phyloP scores from a whole-genome alignment of 2,329 filamentous ascomycete genomes.

The Metarhizium sp. region DNA sequence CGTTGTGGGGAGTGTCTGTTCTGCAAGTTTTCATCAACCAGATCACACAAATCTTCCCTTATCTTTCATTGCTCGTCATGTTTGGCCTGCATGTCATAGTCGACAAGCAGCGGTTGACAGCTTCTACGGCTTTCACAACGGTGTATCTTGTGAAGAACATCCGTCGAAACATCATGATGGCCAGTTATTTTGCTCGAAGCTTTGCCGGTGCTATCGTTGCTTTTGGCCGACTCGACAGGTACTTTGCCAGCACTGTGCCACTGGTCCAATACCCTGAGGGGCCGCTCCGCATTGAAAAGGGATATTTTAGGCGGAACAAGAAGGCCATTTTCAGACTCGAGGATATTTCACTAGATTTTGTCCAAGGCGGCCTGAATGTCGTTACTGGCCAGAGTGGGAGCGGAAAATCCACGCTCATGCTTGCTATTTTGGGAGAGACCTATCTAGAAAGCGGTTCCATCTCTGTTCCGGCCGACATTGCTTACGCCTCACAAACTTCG shows the following conservation, averaged over 20 bases:
- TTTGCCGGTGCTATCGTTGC: conserved; percentile 30
- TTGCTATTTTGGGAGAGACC: conserved; percentile 46
- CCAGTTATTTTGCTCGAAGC: conserved; percentile 30
- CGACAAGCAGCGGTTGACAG: conserved; percentile 37
- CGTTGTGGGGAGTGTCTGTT: conserved; percentile 43
- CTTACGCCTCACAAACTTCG: conserved; percentile 46
- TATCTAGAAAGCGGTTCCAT: conserved; percentile 37
- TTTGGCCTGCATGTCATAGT: conserved; percentile 42
- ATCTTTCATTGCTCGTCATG: conserved; percentile 42
- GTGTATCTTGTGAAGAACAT: conserved; percentile 44
- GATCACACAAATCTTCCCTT: conserved; percentile 42
- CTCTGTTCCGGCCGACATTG: conserved; percentile 40
- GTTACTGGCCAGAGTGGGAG: conserved; percentile 45
- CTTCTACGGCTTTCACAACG: conserved; percentile 49
- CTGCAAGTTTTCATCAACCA: conserved; percentile 37
- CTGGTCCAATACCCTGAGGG: conserved; percentile 39
- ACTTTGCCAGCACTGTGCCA: conserved; percentile 41
- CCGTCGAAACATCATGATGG: conserved; percentile 41
- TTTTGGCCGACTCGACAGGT: conserved; percentile 42
- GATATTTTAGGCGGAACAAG: conserved; percentile 39
- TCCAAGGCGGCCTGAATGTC: conserved; percentile 44
- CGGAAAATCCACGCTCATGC: conserved; percentile 47
- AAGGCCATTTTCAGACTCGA: conserved; percentile 39
- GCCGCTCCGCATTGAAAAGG: conserved; percentile 34
- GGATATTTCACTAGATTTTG: conserved; percentile 40